phyloP scores from a whole-genome alignment of 1,139 yeast species.

The Sugiyamaella novakii region DNA sequence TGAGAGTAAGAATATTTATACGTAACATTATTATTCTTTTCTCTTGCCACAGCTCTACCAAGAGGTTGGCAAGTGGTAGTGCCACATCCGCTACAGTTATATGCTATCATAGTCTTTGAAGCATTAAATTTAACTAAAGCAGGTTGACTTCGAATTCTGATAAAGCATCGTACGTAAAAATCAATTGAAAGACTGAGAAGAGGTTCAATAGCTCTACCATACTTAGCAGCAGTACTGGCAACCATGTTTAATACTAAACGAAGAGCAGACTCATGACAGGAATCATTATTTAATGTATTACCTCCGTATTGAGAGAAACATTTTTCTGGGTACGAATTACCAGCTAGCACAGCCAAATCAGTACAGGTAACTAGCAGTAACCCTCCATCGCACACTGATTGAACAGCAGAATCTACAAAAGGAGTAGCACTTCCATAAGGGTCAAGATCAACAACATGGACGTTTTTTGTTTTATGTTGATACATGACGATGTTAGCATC shows the following conservation, averaged over 20 bases:
- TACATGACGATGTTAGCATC: slow-evolving; percentile 89
- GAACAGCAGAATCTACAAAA: slow-evolving; percentile 87
- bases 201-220: slow-evolving; percentile 86
- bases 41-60: slow-evolving; percentile 56
- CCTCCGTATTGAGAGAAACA: slow-evolving; percentile 98
- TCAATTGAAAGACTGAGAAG: slow-evolving; percentile 82
- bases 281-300: slow-evolving; percentile 72
- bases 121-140: slow-evolving; percentile 69
- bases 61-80: slow-evolving; percentile 68
- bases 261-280: slow-evolving; percentile 91
- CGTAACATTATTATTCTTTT: slow-evolving; percentile 36
- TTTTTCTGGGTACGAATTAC: slow-evolving; percentile 94
- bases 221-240: slow-evolving; percentile 83
- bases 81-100: slow-evolving; percentile 88
- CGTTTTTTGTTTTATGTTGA: slow-evolving; percentile 46
- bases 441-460: slow-evolving; percentile 85
- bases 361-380: slow-evolving; percentile 89
- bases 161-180: slow-evolving; percentile 84
- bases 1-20: slow-evolving; percentile 58
- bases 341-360: slow-evolving; percentile 93
- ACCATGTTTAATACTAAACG: slow-evolving; percentile 78
- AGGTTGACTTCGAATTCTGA: slow-evolving; percentile 76
- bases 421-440: slow-evolving; percentile 99
- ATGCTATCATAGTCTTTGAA: slow-evolving; percentile 73
- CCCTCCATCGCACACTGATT: slow-evolving; percentile 79